Evolutionary conservation across 139 green algal genomes (phyloP), one percentile per base, ranked within the genome.

Genomic region (Volvox reticuliferus): DNA sequence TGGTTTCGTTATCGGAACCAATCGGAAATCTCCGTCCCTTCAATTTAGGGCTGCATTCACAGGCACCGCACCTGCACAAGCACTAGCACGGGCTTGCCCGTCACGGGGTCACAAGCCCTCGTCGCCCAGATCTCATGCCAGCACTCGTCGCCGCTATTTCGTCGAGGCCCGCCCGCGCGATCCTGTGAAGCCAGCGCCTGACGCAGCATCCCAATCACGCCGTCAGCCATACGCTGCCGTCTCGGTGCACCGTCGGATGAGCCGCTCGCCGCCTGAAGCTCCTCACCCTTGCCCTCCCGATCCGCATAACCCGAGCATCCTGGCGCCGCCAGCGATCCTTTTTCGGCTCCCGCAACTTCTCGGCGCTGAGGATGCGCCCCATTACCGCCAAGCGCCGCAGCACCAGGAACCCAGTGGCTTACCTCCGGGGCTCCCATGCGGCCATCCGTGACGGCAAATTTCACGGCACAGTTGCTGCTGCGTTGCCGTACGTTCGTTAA

Each of bases 121-220:
- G 80, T 86, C 12, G 80, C 80, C 80, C 80, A 86, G 80, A 86
- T 73, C 80, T 86, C 80, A 30, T 86, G 80, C 78, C 78, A 84
- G 78, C 78, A 84, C 36, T 84, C 78, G 36, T 84, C 78, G 32
- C 19, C 78, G 78, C 78, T 84, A 18, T 65, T 84, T 12, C 78
- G 28, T 13, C 78, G 32, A 17, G 33, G 26, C 76, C 16, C 76
- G 2, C 30, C 22, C 36, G 36, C 78, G 36, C 78, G 22, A 16
- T 65, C 78, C 28, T 55, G 75, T 6, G 75, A 81, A 20, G 75
- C 32, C 32, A 81, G 75, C 75, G 75, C 75, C 78, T 84, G 78
- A 3, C 78, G 36, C 36, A 68, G 21, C 78, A 84, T 32, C 36
- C 78, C 36, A 16, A 84, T 37, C 36, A 68, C 78, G 28, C 78